Evolutionary conservation across 495 filamentous ascomycete genomes (phyloP).

Genomic region (Penicilliopsis zonata): DNA sequence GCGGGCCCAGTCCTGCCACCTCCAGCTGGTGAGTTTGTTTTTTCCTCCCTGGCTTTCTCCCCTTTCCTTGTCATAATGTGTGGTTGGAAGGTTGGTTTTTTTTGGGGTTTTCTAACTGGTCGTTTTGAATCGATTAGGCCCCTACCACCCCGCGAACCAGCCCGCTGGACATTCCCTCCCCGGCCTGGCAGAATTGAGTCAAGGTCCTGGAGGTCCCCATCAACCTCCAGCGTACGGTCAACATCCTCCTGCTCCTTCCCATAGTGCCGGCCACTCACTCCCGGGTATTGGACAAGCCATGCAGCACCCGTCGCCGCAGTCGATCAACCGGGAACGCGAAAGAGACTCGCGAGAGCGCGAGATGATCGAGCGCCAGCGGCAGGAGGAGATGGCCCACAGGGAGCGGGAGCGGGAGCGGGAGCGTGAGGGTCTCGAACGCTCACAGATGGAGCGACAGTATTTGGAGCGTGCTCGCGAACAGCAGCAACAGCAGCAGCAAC

Average conservation of each 20-base stretch:
- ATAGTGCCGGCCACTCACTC: slow-evolving; percentile 35
- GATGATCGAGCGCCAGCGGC: slow-evolving; percentile 33
- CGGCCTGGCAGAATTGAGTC: slow-evolving; percentile 38
- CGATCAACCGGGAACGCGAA: slow-evolving; percentile 40
- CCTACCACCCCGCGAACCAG: slow-evolving; percentile 32
- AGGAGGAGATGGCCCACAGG: slow-evolving; percentile 47
- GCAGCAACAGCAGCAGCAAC: slow-evolving; percentile 37
- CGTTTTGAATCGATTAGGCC: slow-evolving; percentile 19
- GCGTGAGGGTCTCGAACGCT: slow-evolving; percentile 29
- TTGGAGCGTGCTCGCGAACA: slow-evolving; percentile 41
- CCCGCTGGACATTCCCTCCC: slow-evolving; percentile 39
- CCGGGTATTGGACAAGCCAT: slow-evolving; percentile 41
- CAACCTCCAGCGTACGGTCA: slow-evolving; percentile 37
- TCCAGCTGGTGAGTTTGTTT: slow-evolving; percentile 30
- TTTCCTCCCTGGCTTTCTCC: neutral
- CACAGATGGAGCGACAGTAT: slow-evolving; percentile 15
- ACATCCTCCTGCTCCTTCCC: slow-evolving; percentile 27
- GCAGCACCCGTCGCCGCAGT: slow-evolving; percentile 39
- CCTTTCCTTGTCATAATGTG: neutral
- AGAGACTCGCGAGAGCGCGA: slow-evolving; percentile 39
- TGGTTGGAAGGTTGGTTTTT: neutral
- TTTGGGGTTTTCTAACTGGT: slow-evolving; percentile 6
- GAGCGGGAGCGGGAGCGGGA: slow-evolving; percentile 62
- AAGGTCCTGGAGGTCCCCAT: slow-evolving; percentile 35
- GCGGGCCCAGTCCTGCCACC: slow-evolving; percentile 37